Evolutionary conservation across 106 monocot genomes (phyloP).

Genomic region (Dendrobium nobile): DNA sequence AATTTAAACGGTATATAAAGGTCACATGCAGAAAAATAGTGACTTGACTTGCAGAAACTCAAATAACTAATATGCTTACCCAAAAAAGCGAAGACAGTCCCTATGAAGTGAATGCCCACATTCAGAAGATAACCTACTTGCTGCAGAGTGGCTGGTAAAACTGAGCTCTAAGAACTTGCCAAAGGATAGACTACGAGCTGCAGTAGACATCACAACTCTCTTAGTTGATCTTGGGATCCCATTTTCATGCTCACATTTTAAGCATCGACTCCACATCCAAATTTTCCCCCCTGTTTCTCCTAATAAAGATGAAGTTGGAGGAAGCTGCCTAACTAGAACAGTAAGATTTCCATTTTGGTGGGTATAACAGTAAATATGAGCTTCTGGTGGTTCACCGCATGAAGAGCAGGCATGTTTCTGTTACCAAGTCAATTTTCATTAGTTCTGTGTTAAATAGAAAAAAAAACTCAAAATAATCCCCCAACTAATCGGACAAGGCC

Average conservation of each 20-base stretch:
- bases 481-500: no score
- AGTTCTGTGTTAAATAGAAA: not conserved
- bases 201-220: slow-evolving; percentile 73
- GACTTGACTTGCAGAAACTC: not conserved
- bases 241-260: slow-evolving; percentile 67
- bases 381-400: slow-evolving; percentile 68
- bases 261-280: slow-evolving; percentile 98
- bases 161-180: slow-evolving; percentile 97
- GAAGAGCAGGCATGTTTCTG: slow-evolving; percentile 69
- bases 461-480: no score
- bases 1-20: slow-evolving; percentile 1
- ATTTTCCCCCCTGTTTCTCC: slow-evolving; percentile 76
- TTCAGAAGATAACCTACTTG: slow-evolving; percentile 60
- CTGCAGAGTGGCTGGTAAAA: slow-evolving; percentile 79
- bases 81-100: slow-evolving; percentile 92
- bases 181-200: slow-evolving; percentile 78
- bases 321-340: slow-evolving; percentile 54
- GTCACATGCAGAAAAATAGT: not conserved
- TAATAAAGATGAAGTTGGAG: slow-evolving; percentile 15
- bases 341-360: slow-evolving; percentile 81
- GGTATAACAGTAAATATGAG: slow-evolving; percentile 79
- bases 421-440: slow-evolving; percentile 1
- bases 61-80: slow-evolving; percentile 37
- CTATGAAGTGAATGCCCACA: slow-evolving; percentile 90
- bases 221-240: slow-evolving; percentile 38